Conservation (phyloP, 1,284 basidiomycete genomes). For the Leccinum subfulvum region DNA sequence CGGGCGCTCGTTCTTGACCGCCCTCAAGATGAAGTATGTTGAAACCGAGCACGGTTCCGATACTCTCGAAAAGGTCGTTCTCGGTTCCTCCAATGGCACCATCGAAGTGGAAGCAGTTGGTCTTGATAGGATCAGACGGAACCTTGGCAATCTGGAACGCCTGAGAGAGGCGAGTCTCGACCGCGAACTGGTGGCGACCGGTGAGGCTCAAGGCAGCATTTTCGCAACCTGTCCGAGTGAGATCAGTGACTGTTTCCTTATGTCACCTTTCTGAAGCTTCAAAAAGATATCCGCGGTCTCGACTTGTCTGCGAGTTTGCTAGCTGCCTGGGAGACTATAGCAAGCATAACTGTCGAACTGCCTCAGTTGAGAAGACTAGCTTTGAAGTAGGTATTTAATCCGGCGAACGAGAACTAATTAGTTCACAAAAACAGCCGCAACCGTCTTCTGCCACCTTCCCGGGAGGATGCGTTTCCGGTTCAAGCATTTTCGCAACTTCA, state of each 20-base stretch:
- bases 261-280: constrained; percentile 15
- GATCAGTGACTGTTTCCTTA: constrained; percentile 27
- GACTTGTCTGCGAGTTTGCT: constrained; percentile 84
- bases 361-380: constrained; percentile 63
- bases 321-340: constrained; percentile 69
- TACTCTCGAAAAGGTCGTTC: constrained; percentile 58
- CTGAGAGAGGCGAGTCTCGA: constrained; percentile 82
- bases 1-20: constrained; percentile 74
- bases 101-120: constrained; percentile 88
- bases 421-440: constrained; percentile 51
- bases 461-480: constrained; percentile 28
- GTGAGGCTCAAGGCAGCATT: constrained; percentile 57
- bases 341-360: constrained; percentile 64
- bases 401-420: constrained; percentile 4
- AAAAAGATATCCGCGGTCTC: constrained; percentile 71
- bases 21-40: constrained; percentile 75
- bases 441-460: constrained; percentile 43
- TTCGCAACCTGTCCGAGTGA: constrained; percentile 66
- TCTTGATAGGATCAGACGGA: constrained; percentile 73
- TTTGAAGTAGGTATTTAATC: constrained; percentile 63
- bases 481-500: constrained; percentile 55
- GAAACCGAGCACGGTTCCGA: constrained; percentile 53
- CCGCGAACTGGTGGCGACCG: constrained; percentile 57
- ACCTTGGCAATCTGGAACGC: constrained; percentile 65
- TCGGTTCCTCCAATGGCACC: constrained; percentile 79